A percentile compares a stretch with the other conserved stretches of the same genome.
phyloP scores from a whole-genome alignment of 805 yeast genomes.

The Candida glaebosa region DNA sequence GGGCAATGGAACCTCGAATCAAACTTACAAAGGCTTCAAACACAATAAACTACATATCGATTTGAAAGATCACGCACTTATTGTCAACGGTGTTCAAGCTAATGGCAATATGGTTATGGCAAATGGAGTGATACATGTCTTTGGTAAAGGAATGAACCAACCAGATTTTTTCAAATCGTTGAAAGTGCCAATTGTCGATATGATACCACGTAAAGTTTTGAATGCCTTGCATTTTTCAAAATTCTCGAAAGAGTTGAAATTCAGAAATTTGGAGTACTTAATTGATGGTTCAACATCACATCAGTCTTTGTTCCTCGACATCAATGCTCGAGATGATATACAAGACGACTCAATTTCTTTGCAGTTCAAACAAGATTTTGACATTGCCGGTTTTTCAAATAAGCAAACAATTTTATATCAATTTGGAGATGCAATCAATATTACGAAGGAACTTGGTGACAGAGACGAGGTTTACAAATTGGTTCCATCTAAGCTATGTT shows the following conservation, averaged over 20 bases:
- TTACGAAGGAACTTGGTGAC: slow-evolving; percentile 13
- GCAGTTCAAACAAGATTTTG: slow-evolving; percentile 14
- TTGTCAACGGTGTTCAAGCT: neutral
- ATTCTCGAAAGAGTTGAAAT: slow-evolving; percentile 67
- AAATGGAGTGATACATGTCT: slow-evolving; percentile 35
- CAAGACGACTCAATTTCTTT: slow-evolving; percentile 20
- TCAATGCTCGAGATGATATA: slow-evolving; percentile 32
- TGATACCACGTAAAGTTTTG: slow-evolving; percentile 34
- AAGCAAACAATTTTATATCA: slow-evolving; percentile 54
- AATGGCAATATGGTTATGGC: slow-evolving; percentile 14
- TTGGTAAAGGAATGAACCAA: slow-evolving; percentile 14
- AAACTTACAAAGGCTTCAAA: slow-evolving; percentile 1
- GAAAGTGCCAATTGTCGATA: slow-evolving; percentile 18
- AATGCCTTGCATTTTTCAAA: slow-evolving; percentile 47
- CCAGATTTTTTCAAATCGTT: slow-evolving; percentile 19
- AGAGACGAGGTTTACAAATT: slow-evolving; percentile 27
- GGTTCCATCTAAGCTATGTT: slow-evolving; percentile 52
- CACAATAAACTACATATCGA: neutral
- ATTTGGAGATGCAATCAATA: slow-evolving; percentile 46
- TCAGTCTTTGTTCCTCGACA: slow-evolving; percentile 61
- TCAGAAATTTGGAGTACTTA: slow-evolving; percentile 52
- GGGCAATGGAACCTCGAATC: slow-evolving; percentile 22
- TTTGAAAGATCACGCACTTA: neutral
- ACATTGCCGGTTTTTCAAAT: slow-evolving; percentile 23
- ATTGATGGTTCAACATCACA: slow-evolving; percentile 50